Evolutionary conservation across 1,284 basidiomycete species (phyloP), one percentile per base, ranked within the genome.

Genomic region (Ceratobasidium sp.): DNA sequence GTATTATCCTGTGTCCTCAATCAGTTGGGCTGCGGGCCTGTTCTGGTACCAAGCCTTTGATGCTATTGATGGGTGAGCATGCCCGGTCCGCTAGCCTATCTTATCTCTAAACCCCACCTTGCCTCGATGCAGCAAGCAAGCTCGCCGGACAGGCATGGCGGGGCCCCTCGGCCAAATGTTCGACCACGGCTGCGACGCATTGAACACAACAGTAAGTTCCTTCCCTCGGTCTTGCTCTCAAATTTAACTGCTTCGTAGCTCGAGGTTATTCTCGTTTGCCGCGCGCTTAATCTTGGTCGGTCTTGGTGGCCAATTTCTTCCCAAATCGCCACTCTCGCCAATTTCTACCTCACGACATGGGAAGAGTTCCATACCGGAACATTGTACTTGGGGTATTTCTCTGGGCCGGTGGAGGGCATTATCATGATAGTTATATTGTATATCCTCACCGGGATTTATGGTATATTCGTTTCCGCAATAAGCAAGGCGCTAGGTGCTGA

Each of bases 261-360:
- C 30, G 95, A 94, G 78, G 89, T 88, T 60, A 82, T 96, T 68
- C 83, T 98, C 42, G 84, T 85, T 5, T 82, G 87, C n/a, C 87
- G 91, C 53, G 94, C 95, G 0, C 85, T 98, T 56, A 95, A 96
- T 73, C 82, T 98, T 8, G 93, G 92, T 19, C 83, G 93, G 14
- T 95, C 93, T 0, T 98, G 95, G 91, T 98, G 95, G 95, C 95
- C 95, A 0, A 87, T 98, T 25, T 85, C 89, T 0, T 90, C 90
- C 0, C 89, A 96, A 76, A 82, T 91, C 9, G 92, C 91, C 0
- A 91, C 93, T 0, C 83, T 97, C 16, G 89, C 91, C 72, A 98
- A 93, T 79, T 99, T 99, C 77, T 98, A 98, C 78, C 82, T 98
- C 47, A 90, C 93, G 0, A 97, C 95, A 2, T 98, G 96, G 96